Percentiles rank a stretch among this genome's conserved stretches.
Conservation (phyloP, 306 rosid genomes). For the Vigna angularis region DNA sequence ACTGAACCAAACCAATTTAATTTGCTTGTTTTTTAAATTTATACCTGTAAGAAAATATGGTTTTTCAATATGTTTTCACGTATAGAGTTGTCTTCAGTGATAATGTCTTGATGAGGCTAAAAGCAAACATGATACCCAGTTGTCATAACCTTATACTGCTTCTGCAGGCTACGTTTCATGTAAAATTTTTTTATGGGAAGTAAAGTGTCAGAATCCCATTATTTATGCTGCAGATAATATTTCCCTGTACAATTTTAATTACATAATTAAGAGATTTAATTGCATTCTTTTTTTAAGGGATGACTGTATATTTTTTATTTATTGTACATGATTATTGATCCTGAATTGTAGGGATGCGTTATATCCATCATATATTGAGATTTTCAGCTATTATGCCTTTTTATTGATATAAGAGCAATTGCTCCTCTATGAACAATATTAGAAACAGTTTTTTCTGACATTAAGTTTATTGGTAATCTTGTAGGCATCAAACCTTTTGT, state of each 20-base stretch:
- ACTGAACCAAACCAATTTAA: not conserved
- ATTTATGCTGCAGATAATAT: too few species aligned
- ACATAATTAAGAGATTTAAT: too few species aligned
- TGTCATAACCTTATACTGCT: conserved; percentile 7
- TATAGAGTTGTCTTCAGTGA: not conserved
- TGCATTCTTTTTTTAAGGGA: too few species aligned
- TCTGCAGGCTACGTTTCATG: conserved; percentile 35
- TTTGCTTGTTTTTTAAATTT: not conserved
- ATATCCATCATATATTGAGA: too few species aligned
- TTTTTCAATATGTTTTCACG: not conserved
- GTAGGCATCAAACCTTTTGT: conserved; percentile 86
- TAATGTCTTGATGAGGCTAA: not conserved
- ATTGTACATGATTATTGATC: too few species aligned
- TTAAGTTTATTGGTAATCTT: conserved; percentile 34
- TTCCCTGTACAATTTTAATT: too few species aligned
- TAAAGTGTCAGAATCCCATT: not conserved
- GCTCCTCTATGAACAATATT: too few species aligned
- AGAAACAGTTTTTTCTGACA: too few species aligned
- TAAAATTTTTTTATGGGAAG: conserved; percentile 5
- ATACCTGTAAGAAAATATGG: not conserved
- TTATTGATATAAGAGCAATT: too few species aligned
- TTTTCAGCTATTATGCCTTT: too few species aligned
- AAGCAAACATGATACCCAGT: conserved; percentile 19
- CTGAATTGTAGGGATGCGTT: too few species aligned
- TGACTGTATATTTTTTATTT: too few species aligned